These are phyloP conservation scores for Chalara sp. DNA, from an alignment of 2,329 filamentous ascomycete species.

Conservation along the genomic window DNA sequence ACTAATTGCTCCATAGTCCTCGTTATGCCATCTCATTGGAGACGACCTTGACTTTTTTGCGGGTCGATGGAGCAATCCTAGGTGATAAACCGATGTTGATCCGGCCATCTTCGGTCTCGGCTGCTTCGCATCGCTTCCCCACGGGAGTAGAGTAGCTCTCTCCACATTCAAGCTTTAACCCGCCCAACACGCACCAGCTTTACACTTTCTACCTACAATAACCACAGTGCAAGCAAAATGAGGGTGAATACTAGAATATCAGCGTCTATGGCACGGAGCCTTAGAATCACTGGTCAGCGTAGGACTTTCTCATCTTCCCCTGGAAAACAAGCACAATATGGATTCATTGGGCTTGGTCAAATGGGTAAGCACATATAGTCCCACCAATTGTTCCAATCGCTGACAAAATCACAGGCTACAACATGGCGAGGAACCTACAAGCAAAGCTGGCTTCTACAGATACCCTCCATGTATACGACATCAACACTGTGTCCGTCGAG, in stretches of 20 bases:
- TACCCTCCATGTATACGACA: conserved; percentile 57
- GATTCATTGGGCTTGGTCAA: conserved; percentile 52
- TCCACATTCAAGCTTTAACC: neutral
- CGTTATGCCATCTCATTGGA: too few relatives aligned
- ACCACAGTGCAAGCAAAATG: conserved; percentile 12
- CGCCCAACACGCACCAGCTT: neutral
- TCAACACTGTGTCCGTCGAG: conserved; percentile 49
- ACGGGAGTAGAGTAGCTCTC: too few relatives aligned
- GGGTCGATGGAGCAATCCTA: too few relatives aligned
- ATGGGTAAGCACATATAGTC: conserved; percentile 41
- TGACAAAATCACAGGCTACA: conserved; percentile 45
- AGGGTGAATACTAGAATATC: conserved; percentile 18
- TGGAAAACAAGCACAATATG: conserved; percentile 43
- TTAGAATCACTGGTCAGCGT: conserved; percentile 15
- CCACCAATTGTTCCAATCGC: conserved; percentile 9
- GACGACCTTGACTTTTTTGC: too few relatives aligned
- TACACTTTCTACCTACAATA: neutral
- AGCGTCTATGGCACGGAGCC: conserved; percentile 16
- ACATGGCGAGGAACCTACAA: conserved; percentile 67
- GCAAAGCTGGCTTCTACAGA: conserved; percentile 58
- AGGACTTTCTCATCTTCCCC: conserved; percentile 38
- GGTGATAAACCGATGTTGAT: too few relatives aligned
- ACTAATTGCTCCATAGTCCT: too few relatives aligned
- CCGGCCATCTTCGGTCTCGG: too few relatives aligned
- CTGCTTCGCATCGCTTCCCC: too few relatives aligned